These are phyloP conservation scores for Oryza longistaminata DNA, from an alignment of 176 grass and related monocot genomes.

Conservation along the genomic window DNA sequence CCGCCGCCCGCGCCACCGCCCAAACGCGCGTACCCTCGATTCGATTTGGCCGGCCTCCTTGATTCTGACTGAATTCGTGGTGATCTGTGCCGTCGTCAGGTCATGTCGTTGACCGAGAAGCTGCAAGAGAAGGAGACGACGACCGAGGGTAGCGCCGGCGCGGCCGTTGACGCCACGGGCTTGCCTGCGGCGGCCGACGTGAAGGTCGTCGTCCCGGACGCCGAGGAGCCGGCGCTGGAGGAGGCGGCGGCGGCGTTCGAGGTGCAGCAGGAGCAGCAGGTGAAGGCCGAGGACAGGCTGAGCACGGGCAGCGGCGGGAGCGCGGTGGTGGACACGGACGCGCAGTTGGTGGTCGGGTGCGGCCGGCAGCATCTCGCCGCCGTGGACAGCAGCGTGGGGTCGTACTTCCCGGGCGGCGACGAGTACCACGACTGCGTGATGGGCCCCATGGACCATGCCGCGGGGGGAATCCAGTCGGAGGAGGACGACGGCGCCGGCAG, in stretches of 20 bases:
- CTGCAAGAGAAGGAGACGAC: slow-evolving; percentile 67
- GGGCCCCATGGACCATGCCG: slow-evolving; percentile 33
- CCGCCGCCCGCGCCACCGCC: neutral
- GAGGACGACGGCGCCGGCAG: slow-evolving; percentile 86
- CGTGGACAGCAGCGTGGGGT: slow-evolving; percentile 79
- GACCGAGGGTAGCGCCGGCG: slow-evolving; percentile 29
- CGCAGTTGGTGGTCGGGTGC: slow-evolving; percentile 5
- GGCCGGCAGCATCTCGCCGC: slow-evolving; percentile 14
- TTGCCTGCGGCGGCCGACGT: slow-evolving; percentile 13
- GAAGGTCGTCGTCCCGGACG: slow-evolving; percentile 17
- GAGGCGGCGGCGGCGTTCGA: slow-evolving; percentile 2
- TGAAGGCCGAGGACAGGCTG: slow-evolving; percentile 84
- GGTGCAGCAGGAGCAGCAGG: slow-evolving; percentile 41
- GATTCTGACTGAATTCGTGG: neutral
- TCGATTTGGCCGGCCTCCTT: neutral
- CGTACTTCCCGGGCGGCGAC: slow-evolving; percentile 66
- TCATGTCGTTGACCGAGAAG: slow-evolving; percentile 81
- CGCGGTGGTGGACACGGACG: slow-evolving; percentile 67
- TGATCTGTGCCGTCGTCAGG: slow-evolving; percentile 42
- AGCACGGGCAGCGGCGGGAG: slow-evolving; percentile 84
- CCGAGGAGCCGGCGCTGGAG: neutral
- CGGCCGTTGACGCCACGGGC: slow-evolving; percentile 2
- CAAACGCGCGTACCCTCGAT: neutral
- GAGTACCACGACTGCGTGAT: slow-evolving; percentile 52
- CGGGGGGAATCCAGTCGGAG: slow-evolving; percentile 59